phyloP scores from a whole-genome alignment of 768 basidiomycete species.

The Hemileccinum impolitum region DNA sequence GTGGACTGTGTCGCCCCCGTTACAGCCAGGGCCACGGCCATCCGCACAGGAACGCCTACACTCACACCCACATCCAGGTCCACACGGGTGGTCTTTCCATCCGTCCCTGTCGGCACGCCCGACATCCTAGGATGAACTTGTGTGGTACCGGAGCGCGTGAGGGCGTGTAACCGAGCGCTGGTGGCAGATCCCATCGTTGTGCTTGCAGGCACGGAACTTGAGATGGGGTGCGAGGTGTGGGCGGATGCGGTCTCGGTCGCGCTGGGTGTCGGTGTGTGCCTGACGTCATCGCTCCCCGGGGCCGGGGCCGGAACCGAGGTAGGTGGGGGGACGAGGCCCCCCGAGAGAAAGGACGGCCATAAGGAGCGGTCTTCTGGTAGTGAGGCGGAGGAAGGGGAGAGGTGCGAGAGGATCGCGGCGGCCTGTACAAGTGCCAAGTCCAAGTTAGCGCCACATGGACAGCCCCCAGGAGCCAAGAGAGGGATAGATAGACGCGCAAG shows the following conservation, averaged over 20 bases:
- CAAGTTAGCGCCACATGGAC: too few species aligned
- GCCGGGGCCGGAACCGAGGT: constrained; percentile 1
- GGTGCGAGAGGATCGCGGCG: constrained; percentile 90
- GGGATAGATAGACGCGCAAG: not conserved
- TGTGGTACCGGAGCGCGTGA: constrained; percentile 50
- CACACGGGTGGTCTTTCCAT: too few species aligned
- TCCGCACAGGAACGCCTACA: too few species aligned
- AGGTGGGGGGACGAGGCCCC: constrained; percentile 62
- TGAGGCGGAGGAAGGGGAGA: constrained; percentile 65
- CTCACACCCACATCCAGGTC: too few species aligned
- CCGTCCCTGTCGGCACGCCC: constrained; percentile 26
- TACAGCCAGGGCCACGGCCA: too few species aligned
- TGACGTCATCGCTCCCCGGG: constrained; percentile 5
- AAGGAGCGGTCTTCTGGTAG: constrained; percentile 92
- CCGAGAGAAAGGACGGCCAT: constrained; percentile 83
- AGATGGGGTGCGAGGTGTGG: constrained; percentile 30
- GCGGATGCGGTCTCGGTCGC: not conserved
- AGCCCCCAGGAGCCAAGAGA: not conserved
- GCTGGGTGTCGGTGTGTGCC: constrained; percentile 14
- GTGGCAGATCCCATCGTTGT: too few species aligned
- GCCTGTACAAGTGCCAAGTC: constrained; percentile 46
- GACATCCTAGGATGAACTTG: constrained; percentile 60
- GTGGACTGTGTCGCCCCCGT: not conserved
- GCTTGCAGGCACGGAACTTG: constrained; percentile 49
- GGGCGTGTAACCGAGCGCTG: constrained; percentile 49